Base-by-base conservation (phyloP, 352 stramenopile genomes). In the Phytophthora meadii region DNA sequence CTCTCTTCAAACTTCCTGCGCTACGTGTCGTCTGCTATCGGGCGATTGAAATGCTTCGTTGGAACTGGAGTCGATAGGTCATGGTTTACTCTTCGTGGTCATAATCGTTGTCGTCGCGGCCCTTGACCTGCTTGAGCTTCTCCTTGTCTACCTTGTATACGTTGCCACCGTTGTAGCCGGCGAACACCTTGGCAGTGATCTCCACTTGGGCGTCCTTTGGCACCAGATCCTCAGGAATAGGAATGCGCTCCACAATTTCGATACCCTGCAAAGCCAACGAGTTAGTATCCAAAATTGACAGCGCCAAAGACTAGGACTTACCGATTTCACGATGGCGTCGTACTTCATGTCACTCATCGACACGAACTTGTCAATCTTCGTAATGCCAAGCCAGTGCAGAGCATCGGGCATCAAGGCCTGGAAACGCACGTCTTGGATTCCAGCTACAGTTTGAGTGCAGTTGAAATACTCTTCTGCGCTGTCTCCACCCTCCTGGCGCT, bases 291-390 rank as follows among this genome's bases (percentile, higher is more conserved):
- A 55, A 32, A 27, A 11, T 17, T 11, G 9, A 40, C 17, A 54
- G 41, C 32, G 1, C 11, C 49, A 10, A 65, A 19, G 15, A 24
- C 10, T 53, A 2, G 15, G 14, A 72, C 82, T 42, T 80, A 95
- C 89, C 67, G 97, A 98, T 10, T 88, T 95, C 10, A 99, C 93
- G 69, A 99, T 99, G 37, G 98, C 98, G 68, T 99, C 95, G 85
- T 99, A 99, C 74, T 99, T 99, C 98, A 99, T 99, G 83, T 99
- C 97, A 66, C 89, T 98, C 98, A 99, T 99, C 48, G 92, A 98
- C 45, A 98, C 92, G 54, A 98, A 98, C 61, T 92, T 87, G 81
- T 98, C 89, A 57, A 97, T 96, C 76, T 94, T 96, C 14, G 78
- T 97, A 64, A 97, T 98, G 50, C 98, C 98, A 22, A 99, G 87